Conservation (phyloP, 2,329 filamentous ascomycete species). For the Aspergillus piperis region DNA sequence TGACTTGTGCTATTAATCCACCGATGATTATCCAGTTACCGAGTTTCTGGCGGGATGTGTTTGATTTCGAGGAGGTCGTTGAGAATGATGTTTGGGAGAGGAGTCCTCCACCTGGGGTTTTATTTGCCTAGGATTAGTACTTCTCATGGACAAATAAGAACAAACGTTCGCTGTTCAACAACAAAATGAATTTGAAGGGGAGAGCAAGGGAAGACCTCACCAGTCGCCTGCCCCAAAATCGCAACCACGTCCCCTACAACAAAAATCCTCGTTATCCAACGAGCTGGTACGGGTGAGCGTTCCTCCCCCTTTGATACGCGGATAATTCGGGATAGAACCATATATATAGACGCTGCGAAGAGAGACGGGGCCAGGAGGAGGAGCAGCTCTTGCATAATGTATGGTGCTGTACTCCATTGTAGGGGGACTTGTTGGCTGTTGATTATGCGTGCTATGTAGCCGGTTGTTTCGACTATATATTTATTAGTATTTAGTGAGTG, state of each 20-base stretch:
- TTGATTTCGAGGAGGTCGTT: too few relatives aligned
- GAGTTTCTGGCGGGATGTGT: neutral
- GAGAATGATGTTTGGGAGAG: neutral
- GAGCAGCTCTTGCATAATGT: neutral
- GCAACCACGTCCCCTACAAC: neutral
- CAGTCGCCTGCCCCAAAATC: neutral
- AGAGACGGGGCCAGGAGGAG: neutral
- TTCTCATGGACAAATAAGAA: too few relatives aligned
- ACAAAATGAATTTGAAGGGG: too few relatives aligned
- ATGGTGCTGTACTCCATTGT: neutral
- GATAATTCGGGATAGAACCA: neutral
- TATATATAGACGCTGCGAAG: slow-evolving; percentile 1
- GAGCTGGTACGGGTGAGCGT: neutral
- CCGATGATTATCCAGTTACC: neutral
- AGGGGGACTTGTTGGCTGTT: neutral
- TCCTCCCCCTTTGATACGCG: neutral
- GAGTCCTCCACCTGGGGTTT: neutral
- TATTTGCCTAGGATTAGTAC: too few relatives aligned
- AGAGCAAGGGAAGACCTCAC: too few relatives aligned
- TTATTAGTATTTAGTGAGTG: too few relatives aligned
- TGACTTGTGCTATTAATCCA: neutral
- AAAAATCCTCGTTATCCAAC: neutral
- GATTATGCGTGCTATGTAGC: neutral
- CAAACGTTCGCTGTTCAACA: too few relatives aligned
- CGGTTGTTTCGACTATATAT: neutral